Evolutionary conservation across 805 yeast species (phyloP).

Genomic region (Nadsonia fulvescens): DNA sequence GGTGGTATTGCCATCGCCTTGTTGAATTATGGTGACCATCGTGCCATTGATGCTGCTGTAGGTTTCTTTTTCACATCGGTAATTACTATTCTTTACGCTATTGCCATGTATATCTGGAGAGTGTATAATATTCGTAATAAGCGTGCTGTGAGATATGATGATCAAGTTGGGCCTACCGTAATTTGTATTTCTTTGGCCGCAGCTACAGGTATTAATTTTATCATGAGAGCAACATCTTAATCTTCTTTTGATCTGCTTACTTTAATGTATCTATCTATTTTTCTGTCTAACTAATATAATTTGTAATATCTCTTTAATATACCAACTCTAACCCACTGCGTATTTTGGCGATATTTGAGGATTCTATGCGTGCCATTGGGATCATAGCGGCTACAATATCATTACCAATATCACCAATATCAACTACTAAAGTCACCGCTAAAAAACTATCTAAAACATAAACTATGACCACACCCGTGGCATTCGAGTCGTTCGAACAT

Average conservation of each 20-base stretch:
- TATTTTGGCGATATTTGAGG: too few species aligned
- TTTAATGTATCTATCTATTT: too few species aligned
- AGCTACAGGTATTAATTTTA: slow-evolving; percentile 33
- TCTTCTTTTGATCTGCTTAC: too few species aligned
- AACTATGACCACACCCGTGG: slow-evolving; percentile 11
- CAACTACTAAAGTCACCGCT: too few species aligned
- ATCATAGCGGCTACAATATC: too few species aligned
- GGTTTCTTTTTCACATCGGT: slow-evolving; percentile 76
- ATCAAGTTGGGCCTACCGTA: slow-evolving; percentile 69
- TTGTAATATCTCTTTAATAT: too few species aligned
- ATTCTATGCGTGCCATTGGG: too few species aligned
- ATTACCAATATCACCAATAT: too few species aligned
- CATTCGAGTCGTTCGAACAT: slow-evolving; percentile 30
- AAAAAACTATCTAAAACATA: too few species aligned
- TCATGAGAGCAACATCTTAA: slow-evolving; percentile 16
- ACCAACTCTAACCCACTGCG: too few species aligned
- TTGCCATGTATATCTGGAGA: slow-evolving; percentile 62
- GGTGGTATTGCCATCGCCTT: slow-evolving; percentile 81
- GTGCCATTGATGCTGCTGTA: slow-evolving; percentile 63
- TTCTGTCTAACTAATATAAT: too few species aligned
- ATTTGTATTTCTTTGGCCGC: slow-evolving; percentile 59
- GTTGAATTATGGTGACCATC: slow-evolving; percentile 62
- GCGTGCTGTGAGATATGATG: slow-evolving; percentile 72
- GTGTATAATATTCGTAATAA: slow-evolving; percentile 68
- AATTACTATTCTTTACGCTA: slow-evolving; percentile 53